phyloP scores from a whole-genome alignment of 768 basidiomycete genomes.

The Russula sp. region DNA sequence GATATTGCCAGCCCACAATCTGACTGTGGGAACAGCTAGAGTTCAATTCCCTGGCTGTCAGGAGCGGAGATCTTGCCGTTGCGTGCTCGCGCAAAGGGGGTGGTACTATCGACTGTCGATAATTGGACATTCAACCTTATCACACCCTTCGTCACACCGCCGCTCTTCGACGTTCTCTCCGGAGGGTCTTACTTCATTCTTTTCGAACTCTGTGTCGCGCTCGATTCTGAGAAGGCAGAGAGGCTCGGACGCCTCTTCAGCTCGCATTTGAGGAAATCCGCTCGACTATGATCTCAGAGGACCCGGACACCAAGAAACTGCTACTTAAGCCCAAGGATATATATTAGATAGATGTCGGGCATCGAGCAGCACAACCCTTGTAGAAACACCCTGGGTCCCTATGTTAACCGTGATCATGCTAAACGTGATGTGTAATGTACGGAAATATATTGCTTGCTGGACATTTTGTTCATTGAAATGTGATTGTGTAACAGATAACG shows the following conservation, averaged over 20 bases:
- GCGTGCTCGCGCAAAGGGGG: constrained; percentile 28
- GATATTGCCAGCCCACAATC: constrained; percentile 13
- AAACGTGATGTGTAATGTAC: not conserved
- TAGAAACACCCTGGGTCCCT: not conserved
- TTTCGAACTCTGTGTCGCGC: constrained; percentile 35
- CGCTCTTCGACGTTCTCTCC: constrained; percentile 44
- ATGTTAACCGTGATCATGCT: not conserved
- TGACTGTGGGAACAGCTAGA: constrained; percentile 25
- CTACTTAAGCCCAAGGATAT: not conserved
- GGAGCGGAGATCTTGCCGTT: constrained; percentile 31
- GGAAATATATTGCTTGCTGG: not conserved
- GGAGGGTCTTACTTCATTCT: constrained; percentile 48
- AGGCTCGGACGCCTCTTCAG: constrained; percentile 1
- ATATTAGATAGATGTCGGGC: not conserved
- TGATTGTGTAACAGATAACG: not conserved
- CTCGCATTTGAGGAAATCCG: not conserved
- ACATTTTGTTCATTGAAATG: not conserved
- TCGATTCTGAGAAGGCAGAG: not conserved
- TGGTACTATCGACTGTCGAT: constrained; percentile 27
- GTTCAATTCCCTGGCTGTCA: constrained; percentile 30
- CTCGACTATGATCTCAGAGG: not conserved
- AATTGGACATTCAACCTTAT: constrained; percentile 34
- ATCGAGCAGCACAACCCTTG: constrained; percentile 3
- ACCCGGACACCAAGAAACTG: not conserved
- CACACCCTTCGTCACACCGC: constrained; percentile 47